Evolutionary conservation across 192 early-diverging fungal species (phyloP), one percentile per base, ranked within the genome.

Genomic region (Backusella westeae): DNA sequence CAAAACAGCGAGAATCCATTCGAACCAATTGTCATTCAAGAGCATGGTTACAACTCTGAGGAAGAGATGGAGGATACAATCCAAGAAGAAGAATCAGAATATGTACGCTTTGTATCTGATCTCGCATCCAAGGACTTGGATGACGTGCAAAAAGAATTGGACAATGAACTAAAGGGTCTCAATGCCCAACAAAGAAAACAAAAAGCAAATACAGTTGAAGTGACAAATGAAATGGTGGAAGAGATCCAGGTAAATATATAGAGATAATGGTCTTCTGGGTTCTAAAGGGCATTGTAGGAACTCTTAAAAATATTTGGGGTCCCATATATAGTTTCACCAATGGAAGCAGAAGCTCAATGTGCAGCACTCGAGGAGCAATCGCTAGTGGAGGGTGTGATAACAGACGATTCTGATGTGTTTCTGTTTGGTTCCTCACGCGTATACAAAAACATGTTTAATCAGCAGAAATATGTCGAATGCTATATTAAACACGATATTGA

Each of bases 261-360:
- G 46, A n/a, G 6, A 2, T n/a, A 49, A 49, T n/a, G 6, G 42
- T 44, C 17, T 49, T 7, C 38, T 39, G 38, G 38, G 38, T 1
- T 46, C 19, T 67, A 15, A 35, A 17, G 9, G 17, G 17, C 35
- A 32, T 44, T 59, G 67, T 12, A 96, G 78, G 86, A 92, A 76
- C 81, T 99, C 21, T 84, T 98, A 34, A 82, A 85, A 68, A 81
- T 99, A 12, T 99, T 98, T 92, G 98, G 98, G 1, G 85, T 98
- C 34, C 98, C 98, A 10, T 99, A 92, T 78, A 86, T 99, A 44
- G 88, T 90, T 0, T 94, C 97, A 32, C 96, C 98, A 0, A 94
- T 94, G 92, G 98, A 99, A 85, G 98, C 98, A 5, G 98, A 99
- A 80, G 94, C 96, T 6, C 97, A 99, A 84, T 99, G 98, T 72